These are phyloP conservation scores for Ganoderma lingzhi DNA, from an alignment of 1,284 basidiomycete genomes.

Conservation along the genomic window DNA sequence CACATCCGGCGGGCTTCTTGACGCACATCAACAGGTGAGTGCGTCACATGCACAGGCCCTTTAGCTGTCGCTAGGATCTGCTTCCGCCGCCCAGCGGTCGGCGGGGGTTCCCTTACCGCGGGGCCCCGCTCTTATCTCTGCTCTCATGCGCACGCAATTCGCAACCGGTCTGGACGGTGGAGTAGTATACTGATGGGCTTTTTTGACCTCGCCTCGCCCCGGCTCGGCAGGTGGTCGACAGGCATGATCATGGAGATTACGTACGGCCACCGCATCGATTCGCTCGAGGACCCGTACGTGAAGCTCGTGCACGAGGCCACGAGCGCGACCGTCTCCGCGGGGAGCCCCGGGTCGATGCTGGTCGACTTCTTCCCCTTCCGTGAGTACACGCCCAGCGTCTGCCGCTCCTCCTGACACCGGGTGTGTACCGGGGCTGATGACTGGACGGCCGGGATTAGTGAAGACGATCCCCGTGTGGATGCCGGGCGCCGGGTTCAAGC, in stretches of 20 bases:
- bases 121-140: slow-evolving; percentile 13
- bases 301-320: slow-evolving; percentile 54
- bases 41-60: slow-evolving; percentile 13
- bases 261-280: slow-evolving; percentile 42
- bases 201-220: not conserved
- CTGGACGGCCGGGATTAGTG: slow-evolving; percentile 31
- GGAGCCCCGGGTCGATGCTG: slow-evolving; percentile 59
- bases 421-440: too few species aligned
- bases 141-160: not conserved
- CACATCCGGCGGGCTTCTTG: slow-evolving; percentile 33
- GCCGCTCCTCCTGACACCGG: not conserved
- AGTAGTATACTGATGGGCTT: not conserved
- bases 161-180: too few species aligned
- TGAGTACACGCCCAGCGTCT: slow-evolving; percentile 41
- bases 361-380: slow-evolving; percentile 64
- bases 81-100: not conserved
- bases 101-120: not conserved
- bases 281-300: slow-evolving; percentile 39
- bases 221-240: slow-evolving; percentile 31
- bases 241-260: slow-evolving; percentile 36
- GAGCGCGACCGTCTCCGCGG: slow-evolving; percentile 55
- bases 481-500: slow-evolving; percentile 64
- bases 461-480: slow-evolving; percentile 63
- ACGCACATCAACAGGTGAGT: slow-evolving; percentile 39
- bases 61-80: not conserved